A percentile compares a stretch with the other conserved stretches of the same genome.
Conservation (phyloP, 345 rosid species). For the Syzygium grande region DNA sequence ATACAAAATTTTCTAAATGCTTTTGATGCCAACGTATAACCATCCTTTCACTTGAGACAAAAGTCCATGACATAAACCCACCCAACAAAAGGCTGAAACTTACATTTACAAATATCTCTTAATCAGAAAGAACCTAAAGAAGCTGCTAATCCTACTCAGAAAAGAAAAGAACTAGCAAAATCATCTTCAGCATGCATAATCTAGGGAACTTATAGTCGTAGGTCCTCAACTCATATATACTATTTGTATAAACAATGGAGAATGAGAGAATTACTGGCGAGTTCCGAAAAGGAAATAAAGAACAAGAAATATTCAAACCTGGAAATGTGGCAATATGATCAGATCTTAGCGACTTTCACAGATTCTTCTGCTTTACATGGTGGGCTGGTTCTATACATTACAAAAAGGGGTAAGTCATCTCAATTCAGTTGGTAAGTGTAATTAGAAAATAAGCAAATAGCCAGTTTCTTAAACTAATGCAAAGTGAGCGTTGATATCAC, state of each 20-base stretch:
- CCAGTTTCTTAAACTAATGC: neutral
- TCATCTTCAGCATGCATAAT: neutral
- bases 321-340: neutral
- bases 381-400: neutral
- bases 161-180: neutral
- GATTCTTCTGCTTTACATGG: neutral
- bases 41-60: neutral
- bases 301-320: neutral
- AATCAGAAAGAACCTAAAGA: neutral
- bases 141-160: neutral
- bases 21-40: neutral
- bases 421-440: neutral
- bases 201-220: neutral
- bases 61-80: neutral
- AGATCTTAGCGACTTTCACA: neutral
- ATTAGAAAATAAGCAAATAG: neutral
- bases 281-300: neutral
- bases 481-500: neutral
- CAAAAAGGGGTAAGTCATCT: neutral
- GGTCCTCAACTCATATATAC: neutral
- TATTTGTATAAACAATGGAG: neutral
- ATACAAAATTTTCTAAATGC: neutral
- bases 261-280: neutral
- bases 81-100: neutral
- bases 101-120: neutral